Percentiles rank a stretch among this genome's conserved stretches.
Conservation (phyloP, 148 eudicot genomes). For the Spergularia marina region DNA sequence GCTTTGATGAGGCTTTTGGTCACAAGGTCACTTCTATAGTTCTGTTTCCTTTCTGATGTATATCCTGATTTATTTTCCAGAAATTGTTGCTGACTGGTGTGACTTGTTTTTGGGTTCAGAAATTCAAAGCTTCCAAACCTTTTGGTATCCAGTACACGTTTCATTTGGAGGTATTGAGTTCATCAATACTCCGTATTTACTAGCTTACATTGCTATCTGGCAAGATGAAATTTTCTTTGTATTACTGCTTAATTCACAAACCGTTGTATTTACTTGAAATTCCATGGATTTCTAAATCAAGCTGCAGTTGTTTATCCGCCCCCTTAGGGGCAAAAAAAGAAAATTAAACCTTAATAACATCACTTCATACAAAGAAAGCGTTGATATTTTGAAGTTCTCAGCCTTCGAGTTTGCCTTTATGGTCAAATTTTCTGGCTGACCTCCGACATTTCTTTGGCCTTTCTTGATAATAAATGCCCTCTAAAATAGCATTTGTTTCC, state of each 20-base stretch:
- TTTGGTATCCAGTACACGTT: conserved; percentile 93
- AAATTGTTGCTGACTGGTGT: conserved; percentile 11
- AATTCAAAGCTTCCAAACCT: conserved; percentile 81
- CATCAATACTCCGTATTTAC: not conserved
- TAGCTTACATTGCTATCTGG: not conserved
- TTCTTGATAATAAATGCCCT: not conserved
- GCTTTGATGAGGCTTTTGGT: conserved; percentile 75
- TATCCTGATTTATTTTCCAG: not conserved
- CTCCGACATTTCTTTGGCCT: not conserved
- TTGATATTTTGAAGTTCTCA: not conserved
- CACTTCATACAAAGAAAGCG: no score
- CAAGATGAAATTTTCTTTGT: not conserved
- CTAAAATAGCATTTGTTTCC: not conserved
- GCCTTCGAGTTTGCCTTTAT: not conserved
- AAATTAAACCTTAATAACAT: no score
- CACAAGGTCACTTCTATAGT: conserved; percentile 51
- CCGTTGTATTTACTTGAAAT: no score
- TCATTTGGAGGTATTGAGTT: conserved; percentile 76
- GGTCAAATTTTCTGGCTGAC: not conserved
- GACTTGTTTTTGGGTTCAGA: conserved; percentile 44
- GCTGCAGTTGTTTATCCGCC: no score
- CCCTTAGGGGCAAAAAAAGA: no score
- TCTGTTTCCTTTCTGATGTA: conserved; percentile 7
- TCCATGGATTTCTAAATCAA: no score
- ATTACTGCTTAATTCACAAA: not conserved